phyloP scores from a whole-genome alignment of 148 eudicot species.

The Polygonum aviculare region DNA sequence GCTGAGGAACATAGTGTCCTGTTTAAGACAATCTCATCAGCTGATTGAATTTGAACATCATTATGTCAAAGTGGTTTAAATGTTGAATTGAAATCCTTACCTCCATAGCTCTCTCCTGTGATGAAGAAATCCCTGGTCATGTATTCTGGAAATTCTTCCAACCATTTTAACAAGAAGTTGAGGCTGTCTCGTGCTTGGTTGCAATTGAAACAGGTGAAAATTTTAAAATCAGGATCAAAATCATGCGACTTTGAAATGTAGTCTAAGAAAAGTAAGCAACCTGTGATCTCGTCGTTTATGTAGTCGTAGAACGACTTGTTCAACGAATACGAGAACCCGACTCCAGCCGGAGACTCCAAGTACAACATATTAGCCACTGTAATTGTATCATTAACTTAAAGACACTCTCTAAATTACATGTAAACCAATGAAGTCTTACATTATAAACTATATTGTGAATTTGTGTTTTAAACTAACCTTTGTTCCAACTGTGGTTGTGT shows the following conservation, averaged over 20 bases:
- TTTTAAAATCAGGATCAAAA: not conserved
- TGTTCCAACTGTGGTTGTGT: constrained; percentile 6
- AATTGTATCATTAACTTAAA: too few species aligned
- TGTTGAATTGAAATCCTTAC: constrained; percentile 11
- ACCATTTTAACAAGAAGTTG: constrained; percentile 57
- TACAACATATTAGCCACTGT: constrained; percentile 7
- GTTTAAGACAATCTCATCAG: not conserved
- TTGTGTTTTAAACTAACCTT: not conserved
- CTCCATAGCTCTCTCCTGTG: constrained; percentile 78
- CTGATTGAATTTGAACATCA: not conserved
- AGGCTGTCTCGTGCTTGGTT: constrained; percentile 8
- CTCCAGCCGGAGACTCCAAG: constrained; percentile 8
- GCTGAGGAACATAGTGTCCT: constrained; percentile 6
- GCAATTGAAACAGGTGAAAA: not conserved
- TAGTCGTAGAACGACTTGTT: constrained; percentile 5
- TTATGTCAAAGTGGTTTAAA: not conserved
- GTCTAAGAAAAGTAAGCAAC: not conserved
- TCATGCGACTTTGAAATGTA: not conserved
- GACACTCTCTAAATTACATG: too few species aligned
- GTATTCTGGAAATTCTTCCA: constrained; percentile 40
- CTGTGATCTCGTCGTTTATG: constrained; percentile 6
- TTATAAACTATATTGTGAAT: not conserved
- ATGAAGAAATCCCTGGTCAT: constrained; percentile 41
- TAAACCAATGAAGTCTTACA: too few species aligned
- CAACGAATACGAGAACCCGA: not conserved